Evolutionary conservation across 2,329 filamentous ascomycete species (phyloP).

Genomic region (Coccinonectria pachysandricola): DNA sequence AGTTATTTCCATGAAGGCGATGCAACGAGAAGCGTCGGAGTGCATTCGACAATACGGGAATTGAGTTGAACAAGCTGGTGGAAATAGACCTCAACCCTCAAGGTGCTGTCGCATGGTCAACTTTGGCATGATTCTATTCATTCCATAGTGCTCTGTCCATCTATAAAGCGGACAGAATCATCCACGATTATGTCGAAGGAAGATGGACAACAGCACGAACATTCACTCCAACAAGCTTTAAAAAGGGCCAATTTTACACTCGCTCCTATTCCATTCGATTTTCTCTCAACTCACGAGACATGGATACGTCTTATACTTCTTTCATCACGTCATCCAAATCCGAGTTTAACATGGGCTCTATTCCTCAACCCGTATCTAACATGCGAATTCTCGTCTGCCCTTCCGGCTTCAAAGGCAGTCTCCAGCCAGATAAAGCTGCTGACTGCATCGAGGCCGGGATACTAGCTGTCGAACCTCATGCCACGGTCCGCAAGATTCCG

Average conservation of each 20-base stretch:
- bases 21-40: no score
- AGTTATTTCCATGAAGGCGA: no score
- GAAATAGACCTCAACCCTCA: no score
- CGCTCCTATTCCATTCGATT: constrained; percentile 5
- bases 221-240: no score
- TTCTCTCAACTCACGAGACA: neutral
- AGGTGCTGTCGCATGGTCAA: no score
- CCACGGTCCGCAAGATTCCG: constrained; percentile 35
- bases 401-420: constrained; percentile 44
- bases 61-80: no score
- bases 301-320: neutral
- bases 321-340: neutral
- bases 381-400: constrained; percentile 36
- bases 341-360: constrained; percentile 2
- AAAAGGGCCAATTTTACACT: neutral
- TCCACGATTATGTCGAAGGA: no score
- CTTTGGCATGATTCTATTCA: no score
- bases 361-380: constrained; percentile 1
- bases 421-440: constrained; percentile 37
- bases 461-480: constrained; percentile 30
- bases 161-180: no score
- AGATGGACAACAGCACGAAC: no score
- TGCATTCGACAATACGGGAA: no score
- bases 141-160: no score
- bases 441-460: constrained; percentile 40